Evolutionary conservation across 441 rosid species (phyloP).

Genomic region (Brassica hybrid): DNA sequence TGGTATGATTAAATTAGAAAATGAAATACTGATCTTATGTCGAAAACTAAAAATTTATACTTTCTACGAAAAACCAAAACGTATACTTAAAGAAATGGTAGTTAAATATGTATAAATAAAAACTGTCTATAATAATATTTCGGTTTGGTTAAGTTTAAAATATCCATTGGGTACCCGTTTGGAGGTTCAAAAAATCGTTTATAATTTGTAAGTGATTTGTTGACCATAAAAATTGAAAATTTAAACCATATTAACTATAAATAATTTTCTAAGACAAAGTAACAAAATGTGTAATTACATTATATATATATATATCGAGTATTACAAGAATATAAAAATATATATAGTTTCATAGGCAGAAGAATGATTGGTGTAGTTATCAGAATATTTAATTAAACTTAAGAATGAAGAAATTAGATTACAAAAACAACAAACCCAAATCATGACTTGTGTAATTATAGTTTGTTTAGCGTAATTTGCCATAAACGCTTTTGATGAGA

Average conservation of each 20-base stretch:
- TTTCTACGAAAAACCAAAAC: background rate
- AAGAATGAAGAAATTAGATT: conserved; percentile 33
- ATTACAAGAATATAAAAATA: background rate
- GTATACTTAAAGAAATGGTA: background rate
- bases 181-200: background rate
- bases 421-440: conserved; percentile 37
- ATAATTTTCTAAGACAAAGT: background rate
- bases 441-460: conserved; percentile 42
- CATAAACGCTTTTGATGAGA: background rate
- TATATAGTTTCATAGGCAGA: background rate
- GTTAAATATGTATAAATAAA: background rate
- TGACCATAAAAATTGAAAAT: background rate
- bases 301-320: no score
- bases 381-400: conserved; percentile 16
- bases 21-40: background rate
- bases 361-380: conserved; percentile 33
- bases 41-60: background rate
- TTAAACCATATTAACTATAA: background rate
- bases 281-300: background rate
- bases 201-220: background rate
- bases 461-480: conserved; percentile 12
- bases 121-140: background rate
- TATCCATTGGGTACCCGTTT: background rate
- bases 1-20: background rate
- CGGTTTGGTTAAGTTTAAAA: background rate